Evolutionary conservation across 768 basidiomycete genomes (phyloP).

Genomic region (Trametes gibbosa): DNA sequence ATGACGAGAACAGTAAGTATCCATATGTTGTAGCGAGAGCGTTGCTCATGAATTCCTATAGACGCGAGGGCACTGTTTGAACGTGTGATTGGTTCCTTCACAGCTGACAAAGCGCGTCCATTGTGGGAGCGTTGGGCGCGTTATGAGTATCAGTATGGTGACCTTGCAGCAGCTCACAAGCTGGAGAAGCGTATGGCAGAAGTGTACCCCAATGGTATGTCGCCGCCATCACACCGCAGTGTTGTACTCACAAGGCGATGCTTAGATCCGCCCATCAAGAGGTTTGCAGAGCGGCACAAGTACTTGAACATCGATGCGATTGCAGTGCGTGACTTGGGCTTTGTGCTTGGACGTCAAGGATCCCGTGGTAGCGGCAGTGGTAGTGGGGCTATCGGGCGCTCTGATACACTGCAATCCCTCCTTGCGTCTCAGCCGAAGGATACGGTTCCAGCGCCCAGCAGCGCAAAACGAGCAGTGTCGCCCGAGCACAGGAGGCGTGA

Average conservation of each 20-base stretch:
- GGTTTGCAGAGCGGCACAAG: conserved; percentile 82
- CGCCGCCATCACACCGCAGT: background rate
- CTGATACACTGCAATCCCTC: conserved; percentile 37
- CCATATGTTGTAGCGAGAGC: background rate
- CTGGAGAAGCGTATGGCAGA: conserved; percentile 88
- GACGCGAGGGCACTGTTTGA: conserved; percentile 97
- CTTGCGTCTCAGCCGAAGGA: conserved; percentile 16
- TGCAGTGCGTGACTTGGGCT: conserved; percentile 84
- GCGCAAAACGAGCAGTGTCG: conserved; percentile 31
- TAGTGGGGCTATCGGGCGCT: conserved; percentile 29
- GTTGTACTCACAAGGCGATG: background rate
- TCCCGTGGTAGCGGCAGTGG: conserved; percentile 18
- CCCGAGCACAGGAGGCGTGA: conserved; percentile 42
- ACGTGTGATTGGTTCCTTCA: conserved; percentile 74
- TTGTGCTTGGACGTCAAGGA: conserved; percentile 43
- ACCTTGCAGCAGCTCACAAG: conserved; percentile 82
- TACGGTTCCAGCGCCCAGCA: conserved; percentile 23
- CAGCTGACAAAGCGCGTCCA: conserved; percentile 73
- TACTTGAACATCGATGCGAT: conserved; percentile 87
- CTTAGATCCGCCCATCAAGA: conserved; percentile 85
- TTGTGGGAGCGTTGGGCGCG: conserved; percentile 96
- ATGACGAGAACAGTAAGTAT: conserved; percentile 88
- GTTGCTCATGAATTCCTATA: conserved; percentile 32
- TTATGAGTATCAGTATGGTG: conserved; percentile 95
- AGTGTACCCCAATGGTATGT: conserved; percentile 77